Base-by-base conservation (phyloP, 441 rosid genomes). In the Eutrema salsugineum region DNA sequence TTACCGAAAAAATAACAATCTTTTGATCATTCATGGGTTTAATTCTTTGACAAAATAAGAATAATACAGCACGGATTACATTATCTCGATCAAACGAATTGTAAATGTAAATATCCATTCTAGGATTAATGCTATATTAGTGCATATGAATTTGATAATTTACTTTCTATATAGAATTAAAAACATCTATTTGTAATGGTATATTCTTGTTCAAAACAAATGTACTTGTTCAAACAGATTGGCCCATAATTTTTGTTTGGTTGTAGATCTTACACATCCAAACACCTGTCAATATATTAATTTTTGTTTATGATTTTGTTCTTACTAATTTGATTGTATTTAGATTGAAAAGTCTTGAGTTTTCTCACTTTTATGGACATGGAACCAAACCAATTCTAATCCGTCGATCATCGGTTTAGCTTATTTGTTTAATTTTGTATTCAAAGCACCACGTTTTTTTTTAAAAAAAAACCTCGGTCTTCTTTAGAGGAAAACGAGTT, bases 221-320 rank as follows among this genome's bases (percentile, higher is more conserved):
- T 43, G 32, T 16, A 42, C 38, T 15, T 61, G 38, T 27, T 61
- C 51, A 9, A 9, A 42, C 27, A 42, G 43, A 10, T 15, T 43
- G 66, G 47, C 69, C 63, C 63, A 40, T 53, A 7, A 51, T 5
- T 42, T 71, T 71, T 63, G 63, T 54, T 63, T 63, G 48, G 48
- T 63, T 54, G 76, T 24, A 54, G 20, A 54, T 32, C 30, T 63
- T 63, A 54, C 63, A 71, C 57, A 72, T 40, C 76, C n/a, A 44
- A 71, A 30, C 22, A 54, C 57, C 56, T 54, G 39, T 55, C 38
- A 11, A 43, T 30, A 32, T 33, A n/a, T 10, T 39, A 33, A 22
- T 12, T 35, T 63, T 11, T 12, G 39, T 22, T 44, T 63, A 32
- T 11, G 3, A 35, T 1, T 14, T 28, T 17, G n/a, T 6, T 63